phyloP scores from a whole-genome alignment of 805 yeast species.

The Lipomyces sp. region DNA sequence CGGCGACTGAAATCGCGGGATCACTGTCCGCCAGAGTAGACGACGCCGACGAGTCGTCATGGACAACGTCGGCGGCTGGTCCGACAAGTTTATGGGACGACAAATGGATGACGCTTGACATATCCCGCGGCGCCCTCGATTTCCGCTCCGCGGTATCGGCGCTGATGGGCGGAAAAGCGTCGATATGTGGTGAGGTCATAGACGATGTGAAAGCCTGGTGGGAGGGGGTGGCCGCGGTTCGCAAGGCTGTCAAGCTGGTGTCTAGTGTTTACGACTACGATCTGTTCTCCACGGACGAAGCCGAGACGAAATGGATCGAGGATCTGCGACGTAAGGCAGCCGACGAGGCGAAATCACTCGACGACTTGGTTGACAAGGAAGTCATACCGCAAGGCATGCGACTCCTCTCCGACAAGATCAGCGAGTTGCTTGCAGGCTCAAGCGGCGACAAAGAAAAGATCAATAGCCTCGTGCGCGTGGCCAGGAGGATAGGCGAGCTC shows the following conservation, averaged over 20 bases:
- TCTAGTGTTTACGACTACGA: slow-evolving; percentile 20
- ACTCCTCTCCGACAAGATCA: slow-evolving; percentile 1
- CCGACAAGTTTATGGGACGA: slow-evolving; percentile 21
- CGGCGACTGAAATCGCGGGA: background rate
- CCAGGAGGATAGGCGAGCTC: slow-evolving; percentile 11
- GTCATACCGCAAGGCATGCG: slow-evolving; percentile 13
- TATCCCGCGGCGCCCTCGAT: slow-evolving; percentile 21
- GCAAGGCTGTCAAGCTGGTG: background rate
- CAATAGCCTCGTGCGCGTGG: slow-evolving; percentile 8
- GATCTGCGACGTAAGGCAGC: slow-evolving; percentile 5
- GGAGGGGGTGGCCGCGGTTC: slow-evolving; percentile 1
- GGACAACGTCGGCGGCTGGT: background rate
- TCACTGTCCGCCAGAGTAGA: background rate
- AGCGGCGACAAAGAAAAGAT: slow-evolving; percentile 7
- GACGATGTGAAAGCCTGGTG: slow-evolving; percentile 15
- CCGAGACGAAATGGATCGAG: slow-evolving; percentile 14
- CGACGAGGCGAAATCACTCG: slow-evolving; percentile 1
- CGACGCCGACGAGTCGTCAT: background rate
- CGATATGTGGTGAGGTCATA: slow-evolving; percentile 2
- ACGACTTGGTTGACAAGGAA: slow-evolving; percentile 3
- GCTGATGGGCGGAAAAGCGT: slow-evolving; percentile 7
- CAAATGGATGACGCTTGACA: slow-evolving; percentile 20
- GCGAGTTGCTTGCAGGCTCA: background rate
- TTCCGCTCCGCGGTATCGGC: slow-evolving; percentile 18
- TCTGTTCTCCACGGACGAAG: background rate